Evolutionary conservation across 2,329 filamentous ascomycete genomes (phyloP).

Genomic region (Colletotrichum sp.): DNA sequence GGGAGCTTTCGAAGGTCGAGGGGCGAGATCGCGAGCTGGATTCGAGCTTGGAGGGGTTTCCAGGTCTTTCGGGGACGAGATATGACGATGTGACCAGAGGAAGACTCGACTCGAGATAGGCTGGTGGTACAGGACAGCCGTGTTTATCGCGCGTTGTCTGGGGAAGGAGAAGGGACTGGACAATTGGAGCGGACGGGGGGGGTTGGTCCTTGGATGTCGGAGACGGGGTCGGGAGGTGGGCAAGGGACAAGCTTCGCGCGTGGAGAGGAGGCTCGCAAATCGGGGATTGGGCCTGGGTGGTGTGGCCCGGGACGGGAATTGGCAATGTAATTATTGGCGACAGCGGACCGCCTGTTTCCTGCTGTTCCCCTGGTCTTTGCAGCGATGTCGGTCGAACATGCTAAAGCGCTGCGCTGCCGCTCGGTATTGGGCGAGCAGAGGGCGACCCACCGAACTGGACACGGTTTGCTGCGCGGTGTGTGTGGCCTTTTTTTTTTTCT

Average conservation of each 20-base stretch:
- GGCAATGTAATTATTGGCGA: not conserved
- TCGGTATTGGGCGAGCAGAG: not conserved
- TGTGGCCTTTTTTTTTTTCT: not conserved
- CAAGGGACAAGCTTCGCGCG: constrained; percentile 18
- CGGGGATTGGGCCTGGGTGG: not conserved
- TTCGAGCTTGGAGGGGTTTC: not conserved
- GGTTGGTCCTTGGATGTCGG: not conserved
- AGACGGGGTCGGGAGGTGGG: not conserved
- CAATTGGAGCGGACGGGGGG: not conserved
- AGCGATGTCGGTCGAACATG: not conserved
- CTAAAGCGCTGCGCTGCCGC: not conserved
- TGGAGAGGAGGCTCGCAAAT: not conserved
- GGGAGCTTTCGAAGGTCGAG: not conserved
- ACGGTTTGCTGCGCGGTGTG: not conserved
- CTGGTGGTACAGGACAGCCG: not conserved
- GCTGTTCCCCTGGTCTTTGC: not conserved
- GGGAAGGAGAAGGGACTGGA: not conserved
- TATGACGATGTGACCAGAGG: not conserved
- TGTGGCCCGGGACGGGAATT: not conserved
- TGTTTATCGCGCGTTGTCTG: constrained; percentile 4
- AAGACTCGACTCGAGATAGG: not conserved
- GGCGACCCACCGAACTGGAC: not conserved
- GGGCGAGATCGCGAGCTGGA: not conserved
- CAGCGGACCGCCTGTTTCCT: not conserved
- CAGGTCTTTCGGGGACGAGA: not conserved